Percentiles rank a stretch among this genome's conserved stretches.
Evolutionary conservation across 441 rosid species (phyloP).

Genomic region (Pelargonium cotyledonis): DNA sequence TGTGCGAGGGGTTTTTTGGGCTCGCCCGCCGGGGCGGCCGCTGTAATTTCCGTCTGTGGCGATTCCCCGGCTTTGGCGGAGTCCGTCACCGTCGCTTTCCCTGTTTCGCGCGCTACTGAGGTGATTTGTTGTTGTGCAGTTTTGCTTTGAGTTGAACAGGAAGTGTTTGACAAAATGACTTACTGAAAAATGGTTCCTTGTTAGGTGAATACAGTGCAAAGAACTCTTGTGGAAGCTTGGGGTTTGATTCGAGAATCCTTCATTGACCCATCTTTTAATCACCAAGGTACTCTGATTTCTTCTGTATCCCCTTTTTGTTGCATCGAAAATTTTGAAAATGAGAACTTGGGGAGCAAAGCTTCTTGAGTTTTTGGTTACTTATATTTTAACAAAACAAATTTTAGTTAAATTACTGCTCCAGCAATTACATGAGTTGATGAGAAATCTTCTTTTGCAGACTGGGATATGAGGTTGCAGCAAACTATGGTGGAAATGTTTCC

Average conservation of each 20-base stretch:
- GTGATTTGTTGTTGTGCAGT: slow-evolving; percentile 19
- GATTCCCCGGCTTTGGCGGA: slow-evolving; percentile 66
- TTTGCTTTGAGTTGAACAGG: not conserved
- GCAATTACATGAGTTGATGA: not conserved
- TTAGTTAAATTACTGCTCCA: not conserved
- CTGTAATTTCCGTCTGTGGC: slow-evolving; percentile 38
- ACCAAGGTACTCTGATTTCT: slow-evolving; percentile 50
- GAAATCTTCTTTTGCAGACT: slow-evolving; percentile 39
- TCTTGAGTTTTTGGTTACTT: not conserved
- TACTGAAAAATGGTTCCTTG: slow-evolving; percentile 15
- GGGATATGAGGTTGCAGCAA: slow-evolving; percentile 85
- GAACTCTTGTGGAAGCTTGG: slow-evolving; percentile 93
- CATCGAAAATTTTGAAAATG: not conserved
- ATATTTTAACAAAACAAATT: not conserved
- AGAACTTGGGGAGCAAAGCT: not conserved
- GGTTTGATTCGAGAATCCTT: slow-evolving; percentile 87
- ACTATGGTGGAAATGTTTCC: slow-evolving; percentile 92
- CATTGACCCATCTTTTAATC: slow-evolving; percentile 76
- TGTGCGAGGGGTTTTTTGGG: slow-evolving; percentile 41
- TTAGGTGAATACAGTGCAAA: slow-evolving; percentile 80
- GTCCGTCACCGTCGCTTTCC: slow-evolving; percentile 58
- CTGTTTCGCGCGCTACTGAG: slow-evolving; percentile 72
- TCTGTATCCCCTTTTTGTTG: not conserved
- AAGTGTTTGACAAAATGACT: not conserved
- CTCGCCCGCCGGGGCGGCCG: slow-evolving; percentile 46